Percentiles rank a stretch among this genome's conserved stretches.
Conservation (phyloP, 176 grass and related monocot species). For the Zizania latifolia region DNA sequence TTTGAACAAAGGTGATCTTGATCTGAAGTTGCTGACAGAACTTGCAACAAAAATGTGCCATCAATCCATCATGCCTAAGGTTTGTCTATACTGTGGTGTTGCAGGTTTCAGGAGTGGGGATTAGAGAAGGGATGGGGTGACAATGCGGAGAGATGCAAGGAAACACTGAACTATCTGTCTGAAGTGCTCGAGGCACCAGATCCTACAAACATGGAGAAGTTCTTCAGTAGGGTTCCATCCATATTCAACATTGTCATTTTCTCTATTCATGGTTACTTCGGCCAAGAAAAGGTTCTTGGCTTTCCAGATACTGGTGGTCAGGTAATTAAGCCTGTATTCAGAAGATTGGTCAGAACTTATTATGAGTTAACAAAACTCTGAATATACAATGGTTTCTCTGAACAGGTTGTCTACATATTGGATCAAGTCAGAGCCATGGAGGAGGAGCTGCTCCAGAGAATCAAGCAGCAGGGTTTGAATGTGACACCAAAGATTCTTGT, state of each 20-base stretch:
- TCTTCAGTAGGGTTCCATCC: conserved; percentile 60
- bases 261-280: conserved; percentile 72
- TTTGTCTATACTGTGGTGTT: background rate
- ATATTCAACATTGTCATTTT: conserved; percentile 64
- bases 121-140: conserved; percentile 98
- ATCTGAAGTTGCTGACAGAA: background rate
- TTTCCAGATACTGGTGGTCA: conserved; percentile 68
- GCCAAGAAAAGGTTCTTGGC: conserved; percentile 66
- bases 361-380: conserved; percentile 6
- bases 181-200: conserved; percentile 73
- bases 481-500: conserved; percentile 89
- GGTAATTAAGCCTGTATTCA: too few species aligned
- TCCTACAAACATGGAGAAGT: conserved; percentile 47
- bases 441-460: conserved; percentile 84
- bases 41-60: background rate
- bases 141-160: conserved; percentile 44
- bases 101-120: conserved; percentile 95
- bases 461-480: conserved; percentile 77
- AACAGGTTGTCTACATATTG: conserved; percentile 90
- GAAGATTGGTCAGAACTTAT: background rate
- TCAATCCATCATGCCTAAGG: background rate
- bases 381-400: conserved; percentile 8
- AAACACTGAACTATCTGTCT: conserved; percentile 49
- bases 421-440: conserved; percentile 95
- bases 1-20: conserved; percentile 72